phyloP scores from a whole-genome alignment of 2,329 filamentous ascomycete species.

The Verticillium klebahnii region DNA sequence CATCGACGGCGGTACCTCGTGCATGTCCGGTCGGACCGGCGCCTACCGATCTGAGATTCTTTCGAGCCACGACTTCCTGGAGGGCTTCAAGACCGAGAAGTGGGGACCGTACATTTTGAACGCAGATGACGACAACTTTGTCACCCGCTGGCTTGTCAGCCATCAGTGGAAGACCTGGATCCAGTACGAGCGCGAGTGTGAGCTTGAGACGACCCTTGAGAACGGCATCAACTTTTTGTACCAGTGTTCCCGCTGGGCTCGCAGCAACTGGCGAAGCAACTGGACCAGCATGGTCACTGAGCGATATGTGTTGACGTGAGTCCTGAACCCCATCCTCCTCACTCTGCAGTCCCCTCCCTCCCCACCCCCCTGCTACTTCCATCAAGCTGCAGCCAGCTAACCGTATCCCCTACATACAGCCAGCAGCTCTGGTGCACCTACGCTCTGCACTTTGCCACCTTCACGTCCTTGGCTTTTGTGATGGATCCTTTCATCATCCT shows the following conservation, averaged over 20 bases:
- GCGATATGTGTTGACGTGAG: constrained; percentile 82
- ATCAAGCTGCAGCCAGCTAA: not conserved
- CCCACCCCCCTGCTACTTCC: not conserved
- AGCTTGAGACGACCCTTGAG: constrained; percentile 90
- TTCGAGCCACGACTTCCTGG: constrained; percentile 77
- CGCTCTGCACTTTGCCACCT: constrained; percentile 85
- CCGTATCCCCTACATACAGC: constrained; percentile 48
- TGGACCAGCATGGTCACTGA: constrained; percentile 84
- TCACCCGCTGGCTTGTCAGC: constrained; percentile 91
- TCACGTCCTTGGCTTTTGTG: constrained; percentile 80
- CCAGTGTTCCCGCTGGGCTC: constrained; percentile 91
- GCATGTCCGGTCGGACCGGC: constrained; percentile 90
- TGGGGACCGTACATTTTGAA: constrained; percentile 89
- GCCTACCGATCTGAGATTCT: constrained; percentile 88
- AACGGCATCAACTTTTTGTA: constrained; percentile 84
- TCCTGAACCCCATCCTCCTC: constrained; percentile 17
- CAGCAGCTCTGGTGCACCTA: constrained; percentile 93
- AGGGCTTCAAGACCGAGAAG: constrained; percentile 86
- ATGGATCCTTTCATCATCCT: constrained; percentile 71
- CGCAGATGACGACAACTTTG: constrained; percentile 97
- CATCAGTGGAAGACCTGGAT: constrained; percentile 93
- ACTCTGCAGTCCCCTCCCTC: no score
- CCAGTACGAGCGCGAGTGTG: constrained; percentile 87
- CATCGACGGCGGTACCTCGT: constrained; percentile 93
- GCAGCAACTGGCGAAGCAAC: constrained; percentile 98